A percentile compares a stretch with the other conserved stretches of the same genome.
Conservation (phyloP, 768 basidiomycete genomes). For the Boletus vinaceobasis region DNA sequence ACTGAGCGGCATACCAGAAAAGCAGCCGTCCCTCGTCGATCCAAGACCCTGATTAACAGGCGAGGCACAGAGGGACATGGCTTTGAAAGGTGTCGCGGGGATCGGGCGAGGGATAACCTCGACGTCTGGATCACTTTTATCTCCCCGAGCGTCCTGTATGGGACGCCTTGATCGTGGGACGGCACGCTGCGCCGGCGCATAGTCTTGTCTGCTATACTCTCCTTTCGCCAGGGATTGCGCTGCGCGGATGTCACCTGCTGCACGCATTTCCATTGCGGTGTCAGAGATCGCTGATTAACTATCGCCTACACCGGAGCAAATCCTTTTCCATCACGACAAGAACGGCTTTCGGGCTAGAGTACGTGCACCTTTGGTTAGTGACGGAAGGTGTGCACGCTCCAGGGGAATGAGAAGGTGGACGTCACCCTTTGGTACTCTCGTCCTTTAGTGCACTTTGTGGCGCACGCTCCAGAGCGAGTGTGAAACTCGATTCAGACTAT, state of each 20-base stretch:
- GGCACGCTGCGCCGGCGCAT: accelerated
- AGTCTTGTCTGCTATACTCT: accelerated
- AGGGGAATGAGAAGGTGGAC: constrained; percentile 21
- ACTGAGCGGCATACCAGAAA: constrained; percentile 72
- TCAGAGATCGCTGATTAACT: not conserved
- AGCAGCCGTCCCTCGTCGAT: constrained; percentile 30
- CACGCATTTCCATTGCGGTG: too few species aligned
- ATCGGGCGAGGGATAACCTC: constrained; percentile 37
- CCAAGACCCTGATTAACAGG: constrained; percentile 40
- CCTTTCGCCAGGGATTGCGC: not conserved
- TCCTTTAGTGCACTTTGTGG: constrained; percentile 31
- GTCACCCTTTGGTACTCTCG: constrained; percentile 3
- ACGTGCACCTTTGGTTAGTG: not conserved
- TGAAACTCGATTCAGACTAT: constrained; percentile 35
- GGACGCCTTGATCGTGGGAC: constrained; percentile 13
- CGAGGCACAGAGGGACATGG: constrained; percentile 14
- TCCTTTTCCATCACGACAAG: not conserved
- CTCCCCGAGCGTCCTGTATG: constrained; percentile 12
- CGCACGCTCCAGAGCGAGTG: constrained; percentile 10
- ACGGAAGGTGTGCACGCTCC: not conserved
- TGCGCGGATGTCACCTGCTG: not conserved
- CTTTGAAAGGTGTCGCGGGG: constrained; percentile 59
- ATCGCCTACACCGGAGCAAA: accelerated
- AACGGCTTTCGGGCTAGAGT: not conserved
- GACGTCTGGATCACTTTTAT: constrained; percentile 1